phyloP scores from a whole-genome alignment of 495 filamentous ascomycete genomes.

The Aspergillus saccharolyticus region DNA sequence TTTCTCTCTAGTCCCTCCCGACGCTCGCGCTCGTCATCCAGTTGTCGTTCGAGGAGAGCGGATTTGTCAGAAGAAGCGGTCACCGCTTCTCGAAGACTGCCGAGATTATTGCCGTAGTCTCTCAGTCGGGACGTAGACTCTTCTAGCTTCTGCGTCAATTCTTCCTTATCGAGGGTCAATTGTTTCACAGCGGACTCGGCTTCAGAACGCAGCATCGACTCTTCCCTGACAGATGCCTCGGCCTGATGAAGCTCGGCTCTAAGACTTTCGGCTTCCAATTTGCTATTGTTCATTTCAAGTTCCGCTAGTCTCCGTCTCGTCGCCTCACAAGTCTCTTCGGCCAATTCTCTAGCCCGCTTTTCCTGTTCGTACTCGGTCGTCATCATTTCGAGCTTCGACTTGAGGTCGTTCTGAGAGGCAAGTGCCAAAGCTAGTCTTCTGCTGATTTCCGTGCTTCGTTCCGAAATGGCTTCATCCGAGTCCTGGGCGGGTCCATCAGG shows the following conservation, averaged over 20 bases:
- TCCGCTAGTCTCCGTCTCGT: conserved; percentile 78
- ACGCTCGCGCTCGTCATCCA: conserved; percentile 76
- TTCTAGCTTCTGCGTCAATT: conserved; percentile 64
- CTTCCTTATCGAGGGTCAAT: conserved; percentile 76
- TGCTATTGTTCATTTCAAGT: conserved; percentile 77
- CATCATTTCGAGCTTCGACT: conserved; percentile 61
- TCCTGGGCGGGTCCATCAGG: conserved; percentile 57
- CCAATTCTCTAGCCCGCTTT: conserved; percentile 68
- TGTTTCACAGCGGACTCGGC: conserved; percentile 67
- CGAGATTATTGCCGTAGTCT: conserved; percentile 67
- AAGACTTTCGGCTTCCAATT: conserved; percentile 76
- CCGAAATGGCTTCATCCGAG: conserved; percentile 47
- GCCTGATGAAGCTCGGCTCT: conserved; percentile 76
- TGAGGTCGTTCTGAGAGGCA: conserved; percentile 69
- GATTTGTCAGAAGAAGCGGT: conserved; percentile 71
- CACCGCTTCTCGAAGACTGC: conserved; percentile 72
- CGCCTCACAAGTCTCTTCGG: conserved; percentile 81
- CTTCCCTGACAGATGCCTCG: conserved; percentile 70
- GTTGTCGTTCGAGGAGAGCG: conserved; percentile 66
- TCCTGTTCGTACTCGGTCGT: conserved; percentile 72
- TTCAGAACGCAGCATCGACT: conserved; percentile 69
- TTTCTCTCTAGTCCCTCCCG: conserved; percentile 76
- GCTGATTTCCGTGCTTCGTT: conserved; percentile 71
- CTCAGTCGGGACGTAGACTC: conserved; percentile 61
- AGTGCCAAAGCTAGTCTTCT: conserved; percentile 78